Base-by-base conservation (phyloP, 345 rosid species). In the Passiflora organensis region DNA sequence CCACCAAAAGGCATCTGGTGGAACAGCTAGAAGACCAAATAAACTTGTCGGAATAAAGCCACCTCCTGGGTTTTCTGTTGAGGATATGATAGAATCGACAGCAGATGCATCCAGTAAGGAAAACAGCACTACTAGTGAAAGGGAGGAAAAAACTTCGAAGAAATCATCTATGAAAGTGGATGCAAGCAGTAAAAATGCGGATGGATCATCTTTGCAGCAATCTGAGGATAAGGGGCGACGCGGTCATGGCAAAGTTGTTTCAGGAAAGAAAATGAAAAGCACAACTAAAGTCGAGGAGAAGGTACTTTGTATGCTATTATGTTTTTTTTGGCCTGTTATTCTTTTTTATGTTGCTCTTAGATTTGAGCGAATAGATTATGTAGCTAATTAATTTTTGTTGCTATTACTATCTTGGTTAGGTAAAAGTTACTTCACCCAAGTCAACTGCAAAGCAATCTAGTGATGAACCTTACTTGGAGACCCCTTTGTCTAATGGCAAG, bases 401-500 rank as follows among this genome's bases (percentile, higher is more conserved):
- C 6, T 22, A 34, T n/a, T 58, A 42, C 18, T 51, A 13, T 51
- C 51, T 61, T 28, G 19, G 66, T 53, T 65, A 78, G 87, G 86
- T 74, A 62, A 76, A 63, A 68, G 54, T 56, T 62, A 71, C 83
- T 63, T 75, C 95, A 39, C 73, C 74, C 38, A 89, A 87, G 73
- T 66, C 82, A 1, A 70, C 66, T 34, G 42, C 58, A 58, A 85
- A 83, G 65, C 60, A 61, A 55, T 66, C 56, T 19, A 76, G 70
- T 71, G 87, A 76, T 65, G 80, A 28, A 28, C 34, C 8, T 28
- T 3, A 28, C 34, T 8, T 37, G 48, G 81, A 79, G 59, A 83
- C 72, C 56, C 74, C 91, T n/a, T 72, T 76, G 79, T 59, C 80
- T 49, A 70, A 55, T 67, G 25, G 67, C 51, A 89, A 82, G 82